Evolutionary conservation across 225 moss, liverwort and hornwort species (phyloP), one percentile per base, ranked within the genome.

Genomic region (Lunularia cruciata): DNA sequence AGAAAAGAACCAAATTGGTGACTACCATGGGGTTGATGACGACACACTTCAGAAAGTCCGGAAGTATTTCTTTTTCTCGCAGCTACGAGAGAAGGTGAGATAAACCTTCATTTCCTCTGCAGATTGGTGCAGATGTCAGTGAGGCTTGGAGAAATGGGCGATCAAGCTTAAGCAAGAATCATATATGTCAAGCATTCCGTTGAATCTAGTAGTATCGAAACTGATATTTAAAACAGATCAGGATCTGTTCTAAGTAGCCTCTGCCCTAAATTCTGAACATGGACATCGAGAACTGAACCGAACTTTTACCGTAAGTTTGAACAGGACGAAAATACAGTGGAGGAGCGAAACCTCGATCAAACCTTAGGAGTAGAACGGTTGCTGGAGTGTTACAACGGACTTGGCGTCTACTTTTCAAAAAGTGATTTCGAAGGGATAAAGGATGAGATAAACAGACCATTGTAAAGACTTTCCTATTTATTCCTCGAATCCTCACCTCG

Each of bases 31-130:
- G 43, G 49, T 72, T 43, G 77, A 83, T 36, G 60, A 62, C 19
- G 38, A 73, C 54, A 60, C 58, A 18, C 22, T 86, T 56, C 80
- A 83, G 28, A 75, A 33, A 58, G 75, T 86, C 14, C 74, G 68
- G 22, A 79, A 76, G 60, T 72, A 39, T 60, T 83, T 80, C 51
- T 86, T 86, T 61, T 86, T 77, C 30, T 83, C 86, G 8, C 86
- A 86, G 71, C 48, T 86, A 3, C 68, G 80, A 19, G 76, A 79
- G 57, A 76, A 86, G 78, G 86, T 86, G 32, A 40, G 19, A 22
- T 64, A 5, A 10, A 1, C 56, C 33, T 14, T 40, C 61, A 60
- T 33, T 23, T 8, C 20, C 26, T 23, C 23, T 22, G 5, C n/a
- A 23, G 13, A 12, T 38, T 39, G n/a, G n/a, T n/a, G n/a, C n/a